Evolutionary conservation across 352 stramenopile genomes (phyloP).

Genomic region (Phytophthora vignae): DNA sequence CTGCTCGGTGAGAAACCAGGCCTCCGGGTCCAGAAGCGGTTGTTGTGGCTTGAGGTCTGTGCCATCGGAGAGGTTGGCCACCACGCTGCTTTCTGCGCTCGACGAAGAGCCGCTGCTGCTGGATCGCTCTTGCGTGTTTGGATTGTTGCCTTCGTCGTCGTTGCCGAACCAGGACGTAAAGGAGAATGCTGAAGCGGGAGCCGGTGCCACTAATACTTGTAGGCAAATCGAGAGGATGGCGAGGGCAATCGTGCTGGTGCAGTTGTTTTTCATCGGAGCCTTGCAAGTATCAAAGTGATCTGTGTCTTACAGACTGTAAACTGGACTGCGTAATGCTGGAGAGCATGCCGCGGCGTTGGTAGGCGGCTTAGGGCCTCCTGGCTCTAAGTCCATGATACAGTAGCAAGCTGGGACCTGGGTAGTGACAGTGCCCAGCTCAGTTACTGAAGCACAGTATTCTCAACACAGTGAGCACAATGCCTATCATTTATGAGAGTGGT

Average conservation of each 20-base stretch:
- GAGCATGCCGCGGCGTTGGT: not conserved
- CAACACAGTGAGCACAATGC: too few relatives aligned
- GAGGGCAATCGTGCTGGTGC: not conserved
- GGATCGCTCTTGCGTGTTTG: not conserved
- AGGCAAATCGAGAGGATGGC: not conserved
- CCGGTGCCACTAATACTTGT: not conserved
- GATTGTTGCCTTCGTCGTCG: not conserved
- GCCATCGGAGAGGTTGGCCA: constrained; percentile 1
- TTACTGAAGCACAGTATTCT: too few relatives aligned
- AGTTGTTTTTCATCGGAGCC: not conserved
- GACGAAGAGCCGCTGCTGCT: not conserved
- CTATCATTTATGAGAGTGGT: too few relatives aligned
- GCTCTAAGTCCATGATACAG: too few relatives aligned
- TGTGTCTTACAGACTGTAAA: too few relatives aligned
- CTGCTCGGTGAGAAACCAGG: constrained; percentile 56
- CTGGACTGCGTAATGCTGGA: not conserved
- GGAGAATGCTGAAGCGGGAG: constrained; percentile 12
- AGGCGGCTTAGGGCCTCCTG: too few relatives aligned
- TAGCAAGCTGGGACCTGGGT: too few relatives aligned
- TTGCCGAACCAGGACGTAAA: constrained; percentile 8
- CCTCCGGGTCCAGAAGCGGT: constrained; percentile 43
- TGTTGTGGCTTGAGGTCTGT: constrained; percentile 30
- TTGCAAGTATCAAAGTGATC: not conserved
- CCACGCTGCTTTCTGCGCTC: not conserved
- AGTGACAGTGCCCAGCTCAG: too few relatives aligned